Evolutionary conservation across 1,284 basidiomycete species (phyloP).

Genomic region (Exobasidium cylindrosporum): DNA sequence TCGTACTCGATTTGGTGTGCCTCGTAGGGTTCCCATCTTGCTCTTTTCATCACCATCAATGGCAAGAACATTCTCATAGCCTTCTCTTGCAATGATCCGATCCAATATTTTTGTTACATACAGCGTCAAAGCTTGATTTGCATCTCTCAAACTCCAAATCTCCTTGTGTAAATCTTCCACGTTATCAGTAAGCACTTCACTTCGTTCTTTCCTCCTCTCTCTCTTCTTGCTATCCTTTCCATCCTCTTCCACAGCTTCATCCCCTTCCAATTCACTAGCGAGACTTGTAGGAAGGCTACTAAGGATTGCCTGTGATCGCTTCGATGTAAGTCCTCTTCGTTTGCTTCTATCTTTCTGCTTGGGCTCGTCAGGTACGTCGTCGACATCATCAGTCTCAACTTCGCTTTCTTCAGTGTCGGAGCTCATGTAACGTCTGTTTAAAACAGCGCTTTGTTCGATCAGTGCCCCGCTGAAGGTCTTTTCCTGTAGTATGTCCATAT

Average conservation of each 20-base stretch:
- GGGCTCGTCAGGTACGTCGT: conserved; percentile 41
- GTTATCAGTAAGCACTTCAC: conserved; percentile 23
- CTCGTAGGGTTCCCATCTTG: conserved; percentile 20
- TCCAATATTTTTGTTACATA: conserved; percentile 96
- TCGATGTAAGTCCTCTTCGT: conserved; percentile 3
- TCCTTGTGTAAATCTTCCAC: conserved; percentile 61
- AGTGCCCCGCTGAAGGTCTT: conserved; percentile 43
- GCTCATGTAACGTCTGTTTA: conserved; percentile 17
- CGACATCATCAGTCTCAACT: conserved; percentile 34
- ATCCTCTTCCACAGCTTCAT: conserved; percentile 61
- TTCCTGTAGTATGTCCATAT: conserved; percentile 42
- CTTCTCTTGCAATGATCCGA: conserved; percentile 86
- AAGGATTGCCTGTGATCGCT: conserved; percentile 15
- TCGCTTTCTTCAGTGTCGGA: conserved; percentile 9
- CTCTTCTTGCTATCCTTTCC: conserved; percentile 26
- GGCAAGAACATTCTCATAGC: conserved; percentile 87
- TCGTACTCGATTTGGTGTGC: conserved; percentile 14
- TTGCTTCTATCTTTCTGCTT: conserved; percentile 16
- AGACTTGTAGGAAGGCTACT: conserved; percentile 22
- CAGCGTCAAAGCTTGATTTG: conserved; percentile 86
- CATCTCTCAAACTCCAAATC: conserved; percentile 84
- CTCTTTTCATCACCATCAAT: conserved; percentile 64
- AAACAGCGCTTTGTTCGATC: conserved; percentile 38
- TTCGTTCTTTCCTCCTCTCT: conserved; percentile 39
- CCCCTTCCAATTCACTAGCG: conserved; percentile 79